These are phyloP conservation scores for Podospora australis DNA, from an alignment of 495 filamentous ascomycete genomes.

Conservation along the genomic window DNA sequence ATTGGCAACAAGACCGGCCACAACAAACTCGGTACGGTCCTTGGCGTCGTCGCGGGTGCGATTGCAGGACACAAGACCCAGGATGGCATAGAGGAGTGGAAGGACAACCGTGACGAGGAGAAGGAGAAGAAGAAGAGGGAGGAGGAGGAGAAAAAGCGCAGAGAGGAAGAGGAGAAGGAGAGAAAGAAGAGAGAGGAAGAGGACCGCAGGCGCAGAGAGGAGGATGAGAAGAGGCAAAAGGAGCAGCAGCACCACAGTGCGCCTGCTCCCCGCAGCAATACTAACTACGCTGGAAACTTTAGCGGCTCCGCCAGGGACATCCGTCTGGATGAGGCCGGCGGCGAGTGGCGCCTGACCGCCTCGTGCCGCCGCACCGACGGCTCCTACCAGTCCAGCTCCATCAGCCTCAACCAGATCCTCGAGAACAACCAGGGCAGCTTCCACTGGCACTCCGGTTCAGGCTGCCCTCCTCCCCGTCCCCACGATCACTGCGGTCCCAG, in stretches of 20 bases:
- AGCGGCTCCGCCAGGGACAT: constrained; percentile 26
- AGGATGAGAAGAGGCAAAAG: constrained; percentile 13
- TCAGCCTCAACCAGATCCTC: constrained; percentile 29
- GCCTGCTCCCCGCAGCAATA: constrained; percentile 4
- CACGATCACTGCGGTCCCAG: background rate
- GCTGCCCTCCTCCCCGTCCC: constrained; percentile 1
- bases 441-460: constrained; percentile 22
- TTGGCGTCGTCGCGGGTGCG: constrained; percentile 31
- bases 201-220: constrained; percentile 8
- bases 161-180: constrained; percentile 28
- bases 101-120: constrained; percentile 32
- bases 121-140: constrained; percentile 17
- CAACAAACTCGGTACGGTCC: constrained; percentile 19
- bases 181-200: constrained; percentile 8
- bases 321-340: constrained; percentile 24
- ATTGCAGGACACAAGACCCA: constrained; percentile 33
- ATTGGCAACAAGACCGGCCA: constrained; percentile 30
- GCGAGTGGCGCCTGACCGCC: constrained; percentile 28
- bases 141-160: constrained; percentile 29
- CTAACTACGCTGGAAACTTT: constrained; percentile 25
- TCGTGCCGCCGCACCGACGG: constrained; percentile 26
- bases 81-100: constrained; percentile 31
- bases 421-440: constrained; percentile 29
- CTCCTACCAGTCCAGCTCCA: constrained; percentile 22
- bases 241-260: constrained; percentile 10